These are phyloP conservation scores for Schizosaccharomyces versatilis DNA, from an alignment of 1,139 yeast species.

Conservation along the genomic window DNA sequence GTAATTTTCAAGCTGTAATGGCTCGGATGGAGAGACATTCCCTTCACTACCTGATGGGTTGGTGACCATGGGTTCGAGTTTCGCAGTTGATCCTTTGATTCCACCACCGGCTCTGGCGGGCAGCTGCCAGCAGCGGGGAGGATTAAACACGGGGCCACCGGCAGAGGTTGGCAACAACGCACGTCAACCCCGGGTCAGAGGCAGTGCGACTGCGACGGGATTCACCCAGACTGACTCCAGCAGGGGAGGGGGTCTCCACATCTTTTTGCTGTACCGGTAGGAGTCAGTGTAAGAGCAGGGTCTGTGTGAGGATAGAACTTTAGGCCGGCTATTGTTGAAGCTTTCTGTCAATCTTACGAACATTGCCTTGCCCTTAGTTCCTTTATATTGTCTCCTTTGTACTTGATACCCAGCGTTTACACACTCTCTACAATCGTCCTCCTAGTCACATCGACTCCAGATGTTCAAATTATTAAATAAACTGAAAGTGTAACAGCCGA, in stretches of 20 bases:
- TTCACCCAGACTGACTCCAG: background rate
- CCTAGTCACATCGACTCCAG: too few relatives aligned
- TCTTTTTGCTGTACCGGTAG: too few relatives aligned
- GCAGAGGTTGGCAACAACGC: constrained; percentile 3
- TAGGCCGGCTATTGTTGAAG: too few relatives aligned
- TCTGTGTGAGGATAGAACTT: too few relatives aligned
- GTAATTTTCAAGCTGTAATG: background rate
- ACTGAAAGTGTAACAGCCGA: too few relatives aligned
- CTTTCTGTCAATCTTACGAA: too few relatives aligned
- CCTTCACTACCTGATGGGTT: background rate
- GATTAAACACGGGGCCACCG: background rate
- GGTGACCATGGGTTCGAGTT: constrained; percentile 2
- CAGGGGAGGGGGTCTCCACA: background rate
- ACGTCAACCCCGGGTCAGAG: constrained; percentile 1
- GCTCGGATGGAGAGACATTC: background rate
- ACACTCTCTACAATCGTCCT: too few relatives aligned
- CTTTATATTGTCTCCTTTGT: too few relatives aligned
- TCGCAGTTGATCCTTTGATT: constrained; percentile 1
- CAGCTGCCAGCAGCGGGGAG: background rate
- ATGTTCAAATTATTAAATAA: too few relatives aligned
- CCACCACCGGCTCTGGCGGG: background rate
- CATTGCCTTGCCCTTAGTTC: too few relatives aligned
- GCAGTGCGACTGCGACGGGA: constrained; percentile 3
- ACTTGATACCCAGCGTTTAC: too few relatives aligned
- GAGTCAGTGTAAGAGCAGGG: too few relatives aligned